Evolutionary conservation across 2,329 filamentous ascomycete species (phyloP), one percentile per base, ranked within the genome.

Genomic region (Penicillium hesseltinei): DNA sequence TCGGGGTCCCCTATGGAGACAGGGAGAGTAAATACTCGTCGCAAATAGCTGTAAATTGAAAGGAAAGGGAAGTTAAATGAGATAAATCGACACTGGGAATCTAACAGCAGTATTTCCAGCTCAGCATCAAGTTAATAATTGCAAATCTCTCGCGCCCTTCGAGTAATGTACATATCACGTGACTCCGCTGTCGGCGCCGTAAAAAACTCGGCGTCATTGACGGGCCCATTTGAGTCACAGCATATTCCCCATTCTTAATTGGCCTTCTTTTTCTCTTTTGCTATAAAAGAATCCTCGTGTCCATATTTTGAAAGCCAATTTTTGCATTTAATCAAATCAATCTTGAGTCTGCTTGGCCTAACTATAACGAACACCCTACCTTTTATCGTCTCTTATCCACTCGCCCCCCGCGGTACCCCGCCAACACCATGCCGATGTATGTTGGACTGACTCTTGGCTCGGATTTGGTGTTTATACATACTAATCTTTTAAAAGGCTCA

Each of bases 341-440:
- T 11, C 5, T 27, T 7, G 50, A 47, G 54, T 59, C 42, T 61
- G 43, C 42, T 29, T 51, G 42, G 33, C 23, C 23, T 44, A 35
- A 19, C 17, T 48, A 36, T 36, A 25, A 10, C 19, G 3, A 45
- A 36, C 21, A 15, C 29, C 8, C 11, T 25, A 47, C 31, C 33
- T 42, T 39, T 35, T 62, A 49, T 58, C 45, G 45, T 25, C 42
- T 61, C 57, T 64, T 62, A 62, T 66, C 66, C 57, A 54, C 45
- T 47, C 40, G 29, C 50, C 49, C 64, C 66, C 64, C 61, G 47
- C 55, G 55, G 58, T 66, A 64, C 65, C 65, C 65, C 65, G 60
- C 65, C 62, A 60, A 65, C 58, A 47, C 62, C 60, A 75, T 75
- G 73, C 73, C 73, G 49, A 75, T 75, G 73, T 75, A 73, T 56